Conservation (phyloP, 192 early-diverging fungal species). For the Chytriomyces sp. region DNA sequence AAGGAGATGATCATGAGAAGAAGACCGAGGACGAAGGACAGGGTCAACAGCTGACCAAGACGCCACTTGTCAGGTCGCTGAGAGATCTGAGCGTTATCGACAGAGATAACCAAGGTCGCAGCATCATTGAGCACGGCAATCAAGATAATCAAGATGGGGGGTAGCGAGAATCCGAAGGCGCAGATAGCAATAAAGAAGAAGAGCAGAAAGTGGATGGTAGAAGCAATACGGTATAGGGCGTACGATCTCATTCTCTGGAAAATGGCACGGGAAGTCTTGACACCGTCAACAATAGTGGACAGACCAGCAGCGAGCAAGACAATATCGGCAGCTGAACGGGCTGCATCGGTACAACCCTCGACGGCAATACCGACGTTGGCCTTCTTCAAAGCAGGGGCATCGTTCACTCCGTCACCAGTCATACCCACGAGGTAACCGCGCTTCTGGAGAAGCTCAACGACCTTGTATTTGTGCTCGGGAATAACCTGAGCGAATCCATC, state of each 20-base stretch:
- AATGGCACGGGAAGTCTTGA: slow-evolving; percentile 88
- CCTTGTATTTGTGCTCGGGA: slow-evolving; percentile 97
- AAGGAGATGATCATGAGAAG: slow-evolving; percentile 63
- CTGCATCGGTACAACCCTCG: slow-evolving; percentile 95
- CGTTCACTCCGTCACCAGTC: slow-evolving; percentile 99
- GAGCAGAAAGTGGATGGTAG: slow-evolving; percentile 92
- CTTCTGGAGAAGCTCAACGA: slow-evolving; percentile 94
- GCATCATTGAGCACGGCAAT: slow-evolving; percentile 91
- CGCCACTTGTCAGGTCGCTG: slow-evolving; percentile 86
- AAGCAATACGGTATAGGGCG: slow-evolving; percentile 89
- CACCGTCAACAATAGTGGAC: slow-evolving; percentile 90
- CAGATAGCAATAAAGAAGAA: slow-evolving; percentile 88
- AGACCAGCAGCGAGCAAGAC: slow-evolving; percentile 88
- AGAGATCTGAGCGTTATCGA: slow-evolving; percentile 81
- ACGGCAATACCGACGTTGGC: slow-evolving; percentile 98
- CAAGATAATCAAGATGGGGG: slow-evolving; percentile 83
- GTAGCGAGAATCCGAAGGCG: slow-evolving; percentile 81
- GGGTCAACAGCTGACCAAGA: slow-evolving; percentile 81
- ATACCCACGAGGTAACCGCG: slow-evolving; percentile 86
- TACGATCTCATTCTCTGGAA: slow-evolving; percentile 88
- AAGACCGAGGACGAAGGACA: slow-evolving; percentile 83
- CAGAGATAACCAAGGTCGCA: slow-evolving; percentile 90
- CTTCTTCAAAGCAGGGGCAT: slow-evolving; percentile 97
- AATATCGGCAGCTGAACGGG: slow-evolving; percentile 94
- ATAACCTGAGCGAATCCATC: slow-evolving; percentile 98